Evolutionary conservation across 352 stramenopile genomes (phyloP), one percentile per base, ranked within the genome.

Genomic region (Phytophthora kernoviae): DNA sequence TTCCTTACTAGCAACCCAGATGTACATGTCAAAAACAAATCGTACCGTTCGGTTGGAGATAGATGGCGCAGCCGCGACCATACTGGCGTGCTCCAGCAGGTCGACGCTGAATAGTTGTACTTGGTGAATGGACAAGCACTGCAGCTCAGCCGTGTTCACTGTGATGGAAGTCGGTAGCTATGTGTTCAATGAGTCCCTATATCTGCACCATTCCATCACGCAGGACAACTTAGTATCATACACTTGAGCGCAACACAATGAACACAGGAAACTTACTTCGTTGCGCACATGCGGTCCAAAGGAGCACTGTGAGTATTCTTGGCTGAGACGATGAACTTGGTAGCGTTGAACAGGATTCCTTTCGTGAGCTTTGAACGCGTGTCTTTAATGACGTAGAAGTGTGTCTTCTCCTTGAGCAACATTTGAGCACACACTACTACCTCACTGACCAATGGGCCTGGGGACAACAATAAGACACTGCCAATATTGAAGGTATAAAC

Each of bases 281-380:
- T 41, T 5, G 11, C 34, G 5, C 34, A 15, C 14, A 15, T 15
- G 14, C 34, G 34, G 37, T 14, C 5, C 18, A 43, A 17, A 11
- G 7, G 2, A 2, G 18, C 14, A 18, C 47, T 26, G 10, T 52
- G 30, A 21, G 58, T 54, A 20, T 64, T 58, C 6, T 11, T 54
- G 39, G 14, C 32, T 0, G 56, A 43, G 10, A 17, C 32, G 0
- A 64, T 26, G 34, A 64, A 64, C 45, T 64, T 58, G 15, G 20
- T 49, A 4, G 32, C 56, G 18, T 64, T 50, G n/a, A 64, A 64
- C 12, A 64, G 22, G 0, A 64, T 34, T 10, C 44, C 47, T 12
- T 30, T 42, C 17, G 54, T 2, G 15, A 37, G 5, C 24, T 41
- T 32, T 20, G 46, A 22, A 27, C 39, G 32, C 0, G 41, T 30